Conservation (phyloP, 495 filamentous ascomycete genomes). For the Cairneyella variabilis region DNA sequence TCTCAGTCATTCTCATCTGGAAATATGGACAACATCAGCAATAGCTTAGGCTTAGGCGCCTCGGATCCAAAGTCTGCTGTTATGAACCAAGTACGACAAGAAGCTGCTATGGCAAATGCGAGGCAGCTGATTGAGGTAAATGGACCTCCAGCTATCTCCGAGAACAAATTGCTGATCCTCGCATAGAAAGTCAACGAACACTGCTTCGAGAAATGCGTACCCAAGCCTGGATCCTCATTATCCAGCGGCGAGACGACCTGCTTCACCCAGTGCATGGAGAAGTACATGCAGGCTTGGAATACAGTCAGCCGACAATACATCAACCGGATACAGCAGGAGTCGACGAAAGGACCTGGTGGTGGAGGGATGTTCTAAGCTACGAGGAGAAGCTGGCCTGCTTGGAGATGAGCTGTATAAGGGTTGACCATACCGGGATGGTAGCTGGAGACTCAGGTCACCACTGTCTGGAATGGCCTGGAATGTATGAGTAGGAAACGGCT, state of each 20-base stretch:
- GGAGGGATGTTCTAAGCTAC: slow-evolving; percentile 29
- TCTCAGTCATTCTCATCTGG: not conserved
- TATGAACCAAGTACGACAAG: slow-evolving; percentile 69
- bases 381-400: too few relatives aligned
- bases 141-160: not conserved
- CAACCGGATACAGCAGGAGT: slow-evolving; percentile 56
- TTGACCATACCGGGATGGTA: too few relatives aligned
- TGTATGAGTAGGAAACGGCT: too few relatives aligned
- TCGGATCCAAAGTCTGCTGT: slow-evolving; percentile 63
- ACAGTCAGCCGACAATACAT: slow-evolving; percentile 73
- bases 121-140: slow-evolving; percentile 68
- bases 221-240: slow-evolving; percentile 74
- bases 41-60: slow-evolving; percentile 25
- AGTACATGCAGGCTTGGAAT: slow-evolving; percentile 96
- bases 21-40: slow-evolving; percentile 28
- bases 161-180: not conserved
- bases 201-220: slow-evolving; percentile 92
- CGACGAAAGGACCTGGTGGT: slow-evolving; percentile 14
- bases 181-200: slow-evolving; percentile 89
- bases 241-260: slow-evolving; percentile 72
- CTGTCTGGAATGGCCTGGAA: too few relatives aligned
- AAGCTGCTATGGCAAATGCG: slow-evolving; percentile 72
- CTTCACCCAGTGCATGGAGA: slow-evolving; percentile 88
- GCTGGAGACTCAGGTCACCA: too few relatives aligned
- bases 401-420: too few relatives aligned